phyloP scores from a whole-genome alignment of 495 filamentous ascomycete species.

The Neurospora sp. region DNA sequence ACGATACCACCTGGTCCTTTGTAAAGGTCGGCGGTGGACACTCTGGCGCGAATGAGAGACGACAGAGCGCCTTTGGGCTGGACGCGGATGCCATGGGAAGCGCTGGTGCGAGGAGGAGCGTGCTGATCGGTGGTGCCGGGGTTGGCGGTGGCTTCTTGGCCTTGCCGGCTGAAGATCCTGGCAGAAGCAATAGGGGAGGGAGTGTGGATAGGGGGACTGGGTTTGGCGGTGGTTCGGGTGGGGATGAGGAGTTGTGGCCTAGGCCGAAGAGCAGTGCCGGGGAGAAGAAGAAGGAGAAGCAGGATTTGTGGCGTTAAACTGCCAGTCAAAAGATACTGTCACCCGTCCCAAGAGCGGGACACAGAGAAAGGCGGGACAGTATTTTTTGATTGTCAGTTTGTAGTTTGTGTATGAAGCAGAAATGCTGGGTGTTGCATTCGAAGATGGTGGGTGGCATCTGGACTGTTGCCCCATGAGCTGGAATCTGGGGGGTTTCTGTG shows the following conservation, averaged over 20 bases:
- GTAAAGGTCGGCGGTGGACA: conserved; percentile 24
- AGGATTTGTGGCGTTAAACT: conserved; percentile 31
- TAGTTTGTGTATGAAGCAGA: conserved; percentile 5
- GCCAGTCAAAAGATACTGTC: too few relatives aligned
- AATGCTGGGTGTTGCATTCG: not conserved
- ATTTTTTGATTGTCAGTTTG: not conserved
- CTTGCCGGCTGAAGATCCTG: conserved; percentile 43
- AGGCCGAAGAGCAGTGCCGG: conserved; percentile 31
- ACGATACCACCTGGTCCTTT: conserved; percentile 77
- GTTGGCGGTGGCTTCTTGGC: conserved; percentile 75
- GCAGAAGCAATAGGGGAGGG: not conserved
- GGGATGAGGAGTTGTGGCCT: conserved; percentile 31
- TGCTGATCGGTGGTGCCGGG: conserved; percentile 57
- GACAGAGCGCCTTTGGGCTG: conserved; percentile 43
- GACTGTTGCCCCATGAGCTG: not conserved
- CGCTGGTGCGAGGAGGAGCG: conserved; percentile 35
- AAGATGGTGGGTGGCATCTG: not conserved
- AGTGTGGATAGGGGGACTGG: conserved; percentile 1
- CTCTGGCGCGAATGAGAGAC: conserved; percentile 19
- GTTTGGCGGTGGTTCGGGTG: not conserved
- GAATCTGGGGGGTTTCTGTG: not conserved
- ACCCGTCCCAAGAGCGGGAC: too few relatives aligned
- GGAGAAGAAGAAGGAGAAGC: conserved; percentile 29
- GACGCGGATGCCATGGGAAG: conserved; percentile 25
- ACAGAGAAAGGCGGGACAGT: too few relatives aligned